Base-by-base conservation (phyloP, 1,284 basidiomycete genomes). In the Ceratobasidium sp. region DNA sequence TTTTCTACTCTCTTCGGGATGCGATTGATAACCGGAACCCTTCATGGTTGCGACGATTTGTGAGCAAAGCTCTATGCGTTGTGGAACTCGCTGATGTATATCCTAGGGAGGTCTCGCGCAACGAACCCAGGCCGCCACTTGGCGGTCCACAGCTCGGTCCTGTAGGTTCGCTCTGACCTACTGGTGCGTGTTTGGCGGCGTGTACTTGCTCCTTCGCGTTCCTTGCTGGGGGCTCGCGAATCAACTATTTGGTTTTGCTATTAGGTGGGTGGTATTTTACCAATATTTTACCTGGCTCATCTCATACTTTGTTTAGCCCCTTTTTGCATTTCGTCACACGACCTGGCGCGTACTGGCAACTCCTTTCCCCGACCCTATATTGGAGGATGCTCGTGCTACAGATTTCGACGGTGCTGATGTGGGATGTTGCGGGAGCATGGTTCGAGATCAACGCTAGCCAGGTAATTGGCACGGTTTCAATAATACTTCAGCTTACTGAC, bases 391-490 rank as follows among this genome's bases (percentile, higher is more conserved):
- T 73, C 22, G 70, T 73, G 8, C 52, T 73, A 29, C 70, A 73
- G 19, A 15, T 73, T 13, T 61, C 57, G 2, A 51, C 70, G 13
- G 25, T 62, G n/a, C 25, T 73, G 25, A 49, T 73, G 46, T 73
- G 70, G 70, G 70, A 73, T 25, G 44, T 73, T 37, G 59, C 70
- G n/a, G 70, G 70, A n/a, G 70, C 40, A 17, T 73, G 44, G 56
- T 73, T 73, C 46, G 70, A 73, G 46, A 62, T 73, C 25, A 73
- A 73, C 43, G 59, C 70, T 11, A 73, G 70, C 46, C 70, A 71
- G 43, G 68, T 71, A 61, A 9, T 37, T 71, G n/a, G 7, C 19
- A 4, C 19, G 17, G 15, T 43, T 13, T 44, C 0, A 46, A 22
- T 32, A 29, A 17, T 13, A 19, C 13, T 40, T 9, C 54, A 25